Evolutionary conservation across 2,329 filamentous ascomycete genomes (phyloP), one percentile per base, ranked within the genome.

Genomic region (Ceratocystis cacaofunesta): DNA sequence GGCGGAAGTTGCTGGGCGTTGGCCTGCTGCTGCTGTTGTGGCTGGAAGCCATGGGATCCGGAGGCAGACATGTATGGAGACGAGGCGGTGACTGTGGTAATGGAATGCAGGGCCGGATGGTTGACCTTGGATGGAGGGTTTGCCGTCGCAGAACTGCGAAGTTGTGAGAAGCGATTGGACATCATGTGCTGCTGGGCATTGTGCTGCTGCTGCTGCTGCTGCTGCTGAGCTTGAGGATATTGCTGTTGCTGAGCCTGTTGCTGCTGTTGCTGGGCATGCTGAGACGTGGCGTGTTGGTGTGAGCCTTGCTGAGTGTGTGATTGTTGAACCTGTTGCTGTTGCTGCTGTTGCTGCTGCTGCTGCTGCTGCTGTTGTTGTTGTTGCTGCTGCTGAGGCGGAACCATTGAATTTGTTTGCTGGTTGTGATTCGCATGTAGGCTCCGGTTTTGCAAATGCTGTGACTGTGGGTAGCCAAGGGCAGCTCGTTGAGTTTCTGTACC

Each of bases 181-280:
- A 67, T 64, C 57, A 67, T 44, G 55, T 22, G 22, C 22, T 22
- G 22, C 22, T 22, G 22, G 22, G 22, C 22, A 22, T 22, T 22
- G 22, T 22, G 22, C 22, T 69, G 63, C 25, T 69, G 68, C 60
- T 66, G 68, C 55, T 69, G 69, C n/a, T 62, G 65, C 28, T 67
- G 62, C 30, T 61, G 67, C 55, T 70, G 69, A 10, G 44, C 50
- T 17, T 68, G 70, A 30, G 58, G 67, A 12, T 50, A n/a, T 25
- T 69, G 70, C 32, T 68, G 19, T 28, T 28, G 10, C 28, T 64
- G 43, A 57, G 25, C 12, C 65, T 55, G 30, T 44, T 64, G 44
- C 57, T 62, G 41, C 50, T 69, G 70, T 19, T 67, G 67, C 17
- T 68, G 65, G 43, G 70, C 69, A 43, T 70, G 30, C 58, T 69